phyloP scores from a whole-genome alignment of 345 rosid species.

The Hypericum androsaemum region DNA sequence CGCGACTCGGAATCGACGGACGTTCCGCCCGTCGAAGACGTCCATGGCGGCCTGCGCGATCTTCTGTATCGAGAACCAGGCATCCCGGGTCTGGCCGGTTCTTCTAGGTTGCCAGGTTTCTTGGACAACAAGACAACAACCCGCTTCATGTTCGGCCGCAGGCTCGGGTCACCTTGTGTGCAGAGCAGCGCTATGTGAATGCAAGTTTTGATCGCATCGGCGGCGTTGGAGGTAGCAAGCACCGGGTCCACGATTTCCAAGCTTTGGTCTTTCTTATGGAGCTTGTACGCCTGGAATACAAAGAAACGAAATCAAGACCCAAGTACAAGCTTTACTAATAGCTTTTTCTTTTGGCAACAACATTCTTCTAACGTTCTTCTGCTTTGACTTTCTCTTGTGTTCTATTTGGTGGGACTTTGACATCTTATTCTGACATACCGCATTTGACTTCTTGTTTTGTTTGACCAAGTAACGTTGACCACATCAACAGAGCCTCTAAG shows the following conservation, averaged over 20 bases:
- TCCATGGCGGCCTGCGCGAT: slow-evolving; percentile 35
- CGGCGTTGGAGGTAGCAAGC: slow-evolving; percentile 38
- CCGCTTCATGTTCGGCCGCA: slow-evolving; percentile 59
- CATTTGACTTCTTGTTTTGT: too few relatives aligned
- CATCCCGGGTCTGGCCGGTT: slow-evolving; percentile 58
- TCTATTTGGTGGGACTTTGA: too few relatives aligned
- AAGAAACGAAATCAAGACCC: too few relatives aligned
- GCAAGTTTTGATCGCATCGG: slow-evolving; percentile 52
- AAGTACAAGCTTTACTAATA: too few relatives aligned
- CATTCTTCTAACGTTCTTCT: slow-evolving; percentile 34
- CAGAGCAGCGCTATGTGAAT: slow-evolving; percentile 82
- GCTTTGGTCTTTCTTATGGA: slow-evolving; percentile 54
- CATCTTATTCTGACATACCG: too few relatives aligned
- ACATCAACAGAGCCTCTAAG: too few relatives aligned
- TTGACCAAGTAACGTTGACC: too few relatives aligned
- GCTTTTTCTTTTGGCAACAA: too few relatives aligned
- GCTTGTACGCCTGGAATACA: slow-evolving; percentile 50
- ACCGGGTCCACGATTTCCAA: slow-evolving; percentile 59
- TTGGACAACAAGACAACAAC: slow-evolving; percentile 58
- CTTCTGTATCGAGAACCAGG: slow-evolving; percentile 60
- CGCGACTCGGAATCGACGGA: slow-evolving; percentile 26
- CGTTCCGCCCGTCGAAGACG: slow-evolving; percentile 31
- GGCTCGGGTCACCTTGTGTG: slow-evolving; percentile 65
- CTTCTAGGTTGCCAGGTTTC: slow-evolving; percentile 44
- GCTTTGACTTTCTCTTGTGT: too few relatives aligned